These are phyloP conservation scores for Pseudozyma flocculosa DNA, from an alignment of 1,284 basidiomycete species.

Conservation along the genomic window DNA sequence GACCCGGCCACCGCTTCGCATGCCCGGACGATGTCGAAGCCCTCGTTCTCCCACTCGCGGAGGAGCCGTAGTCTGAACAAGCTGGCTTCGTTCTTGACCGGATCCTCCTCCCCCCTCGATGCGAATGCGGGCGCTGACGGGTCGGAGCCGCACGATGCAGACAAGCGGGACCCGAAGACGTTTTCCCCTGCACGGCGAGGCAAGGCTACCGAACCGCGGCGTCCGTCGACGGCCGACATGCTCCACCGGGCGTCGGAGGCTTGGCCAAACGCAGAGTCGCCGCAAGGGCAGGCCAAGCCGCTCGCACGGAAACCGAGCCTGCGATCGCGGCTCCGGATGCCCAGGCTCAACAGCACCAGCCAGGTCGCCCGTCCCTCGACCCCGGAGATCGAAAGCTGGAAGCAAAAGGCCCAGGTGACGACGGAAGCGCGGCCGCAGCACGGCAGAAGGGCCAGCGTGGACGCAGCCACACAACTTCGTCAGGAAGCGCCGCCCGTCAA, in stretches of 20 bases:
- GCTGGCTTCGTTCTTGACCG: background rate
- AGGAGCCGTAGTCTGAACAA: background rate
- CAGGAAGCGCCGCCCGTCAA: constrained; percentile 11
- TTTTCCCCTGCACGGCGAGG: too few relatives aligned
- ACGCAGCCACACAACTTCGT: constrained; percentile 7
- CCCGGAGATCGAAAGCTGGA: constrained; percentile 43
- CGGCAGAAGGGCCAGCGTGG: constrained; percentile 10
- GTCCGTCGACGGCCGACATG: background rate
- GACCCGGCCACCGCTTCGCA: too few relatives aligned
- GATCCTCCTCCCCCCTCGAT: background rate
- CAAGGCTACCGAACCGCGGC: too few relatives aligned
- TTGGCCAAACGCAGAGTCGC: background rate
- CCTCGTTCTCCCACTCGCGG: too few relatives aligned
- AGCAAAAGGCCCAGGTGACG: constrained; percentile 3
- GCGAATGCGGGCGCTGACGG: background rate
- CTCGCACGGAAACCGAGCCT: background rate
- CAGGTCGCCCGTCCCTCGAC: constrained; percentile 13
- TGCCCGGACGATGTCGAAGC: too few relatives aligned
- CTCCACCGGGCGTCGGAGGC: background rate
- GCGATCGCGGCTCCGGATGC: background rate
- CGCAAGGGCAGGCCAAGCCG: background rate
- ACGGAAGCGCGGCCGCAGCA: background rate
- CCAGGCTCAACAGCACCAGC: background rate
- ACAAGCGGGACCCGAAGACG: too few relatives aligned
- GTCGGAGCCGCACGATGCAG: too few relatives aligned